Base-by-base conservation (phyloP, 768 basidiomycete species). In the Tylopilus sp. region DNA sequence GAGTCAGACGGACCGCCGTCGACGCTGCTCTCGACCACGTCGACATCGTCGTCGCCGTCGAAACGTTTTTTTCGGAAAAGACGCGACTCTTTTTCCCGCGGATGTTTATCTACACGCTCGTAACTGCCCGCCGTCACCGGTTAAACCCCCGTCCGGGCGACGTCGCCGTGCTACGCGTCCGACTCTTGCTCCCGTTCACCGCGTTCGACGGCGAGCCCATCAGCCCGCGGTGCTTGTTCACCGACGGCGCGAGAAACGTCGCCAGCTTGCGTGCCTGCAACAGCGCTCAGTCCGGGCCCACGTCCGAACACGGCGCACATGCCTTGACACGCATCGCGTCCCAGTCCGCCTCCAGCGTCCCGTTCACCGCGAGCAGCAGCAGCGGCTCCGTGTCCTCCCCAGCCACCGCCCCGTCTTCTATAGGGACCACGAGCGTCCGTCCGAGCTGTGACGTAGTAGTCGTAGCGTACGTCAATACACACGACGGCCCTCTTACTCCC, bases 361-460 rank as follows among this genome's bases (percentile, higher is more conserved):
- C 77, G 56, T 86, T 88, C 56, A 91, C 70, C 3, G 83, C 87
- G 40, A 91, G 75, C 42, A 92, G 71, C 80, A 90, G 76, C 49
- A 87, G 58, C 11, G 89, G 89, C 10, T 76, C 68, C 6, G 61
- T 50, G 0, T 22, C 38, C 26, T 56, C 26, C 10, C 45, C 58
- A 24, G 53, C 52, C 17, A 31, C 56, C 29, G 14, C 60, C 51
- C 24, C 53, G 19, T 82, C 78, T 31, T 83, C 76, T 17, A 90
- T 76, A 5, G 86, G 82, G 8, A 87, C 64, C 14, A 90, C 86
- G 21, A 87, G 71, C 31, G 90, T 80, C 37, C 83, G 79, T 13
- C 89, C 89, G 19, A 88, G 74, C 89, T 91, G 53, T 19, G 43
- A 26, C 22, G 42, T 25, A 41, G 40, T 52, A 16, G 46, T 22